These are phyloP conservation scores for Jatropha podagrica DNA, from an alignment of 441 rosid genomes.

Conservation along the genomic window DNA sequence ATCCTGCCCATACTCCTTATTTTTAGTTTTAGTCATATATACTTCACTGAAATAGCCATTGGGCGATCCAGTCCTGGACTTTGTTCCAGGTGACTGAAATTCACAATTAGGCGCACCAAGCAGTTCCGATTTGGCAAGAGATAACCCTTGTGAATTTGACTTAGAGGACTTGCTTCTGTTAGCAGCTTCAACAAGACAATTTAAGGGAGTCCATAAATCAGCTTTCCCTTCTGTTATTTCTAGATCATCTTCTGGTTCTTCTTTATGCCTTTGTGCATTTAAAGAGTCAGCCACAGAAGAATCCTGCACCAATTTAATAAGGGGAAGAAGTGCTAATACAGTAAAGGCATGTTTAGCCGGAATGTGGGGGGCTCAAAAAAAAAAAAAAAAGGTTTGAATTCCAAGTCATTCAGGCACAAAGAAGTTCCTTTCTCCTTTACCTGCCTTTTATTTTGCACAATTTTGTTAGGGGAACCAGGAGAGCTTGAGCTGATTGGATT, in stretches of 20 bases:
- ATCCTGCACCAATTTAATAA: slow-evolving; percentile 33
- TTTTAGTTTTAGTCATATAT: slow-evolving; percentile 36
- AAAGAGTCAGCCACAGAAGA: slow-evolving; percentile 40
- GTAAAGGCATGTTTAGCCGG: neutral
- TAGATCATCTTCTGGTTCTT: slow-evolving; percentile 34
- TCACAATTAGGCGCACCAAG: slow-evolving; percentile 29
- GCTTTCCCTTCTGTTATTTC: slow-evolving; percentile 50
- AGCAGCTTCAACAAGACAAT: slow-evolving; percentile 81
- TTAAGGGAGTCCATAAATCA: slow-evolving; percentile 69
- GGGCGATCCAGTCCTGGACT: slow-evolving; percentile 33
- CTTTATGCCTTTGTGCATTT: slow-evolving; percentile 25
- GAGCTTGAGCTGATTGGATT: slow-evolving; percentile 47
- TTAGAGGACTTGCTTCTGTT: slow-evolving; percentile 66
- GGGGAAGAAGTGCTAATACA: neutral
- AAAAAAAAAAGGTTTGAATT: slow-evolving; percentile 6
- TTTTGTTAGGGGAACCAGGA: slow-evolving; percentile 41
- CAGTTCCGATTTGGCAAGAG: slow-evolving; percentile 36
- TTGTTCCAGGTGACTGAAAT: slow-evolving; percentile 29
- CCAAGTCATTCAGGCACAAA: slow-evolving; percentile 10
- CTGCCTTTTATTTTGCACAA: slow-evolving; percentile 42
- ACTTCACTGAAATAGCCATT: slow-evolving; percentile 32
- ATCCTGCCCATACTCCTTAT: slow-evolving; percentile 43
- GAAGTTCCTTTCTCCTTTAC: slow-evolving; percentile 36
- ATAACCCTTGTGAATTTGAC: slow-evolving; percentile 39
- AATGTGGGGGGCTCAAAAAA: neutral